phyloP scores from a whole-genome alignment of 768 basidiomycete species.

The Rhizopogon vesiculosus region DNA sequence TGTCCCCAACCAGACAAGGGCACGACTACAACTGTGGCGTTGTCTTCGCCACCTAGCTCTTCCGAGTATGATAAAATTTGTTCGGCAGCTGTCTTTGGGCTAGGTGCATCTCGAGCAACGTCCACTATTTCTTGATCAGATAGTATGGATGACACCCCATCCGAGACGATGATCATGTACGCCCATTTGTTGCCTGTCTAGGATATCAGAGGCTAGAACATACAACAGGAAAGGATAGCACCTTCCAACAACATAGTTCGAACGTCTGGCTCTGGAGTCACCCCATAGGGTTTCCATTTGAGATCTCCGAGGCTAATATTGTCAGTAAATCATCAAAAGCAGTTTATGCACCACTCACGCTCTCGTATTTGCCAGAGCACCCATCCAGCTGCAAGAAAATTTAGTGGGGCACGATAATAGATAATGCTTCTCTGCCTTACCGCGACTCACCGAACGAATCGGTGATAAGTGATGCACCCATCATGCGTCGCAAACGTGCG shows the following conservation, averaged over 20 bases:
- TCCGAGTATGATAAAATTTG: constrained; percentile 83
- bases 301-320: constrained; percentile 75
- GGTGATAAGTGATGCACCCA: constrained; percentile 83
- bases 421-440: constrained; percentile 31
- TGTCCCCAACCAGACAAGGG: constrained; percentile 92
- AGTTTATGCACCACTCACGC: constrained; percentile 44
- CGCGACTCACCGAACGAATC: constrained; percentile 94
- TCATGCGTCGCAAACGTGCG: constrained; percentile 80
- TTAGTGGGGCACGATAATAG: not conserved
- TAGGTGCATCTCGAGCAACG: constrained; percentile 64
- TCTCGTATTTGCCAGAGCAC: constrained; percentile 87
- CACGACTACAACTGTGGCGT: constrained; percentile 85
- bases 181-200: constrained; percentile 74
- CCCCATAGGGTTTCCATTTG: constrained; percentile 83
- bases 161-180: constrained; percentile 85
- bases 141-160: constrained; percentile 87
- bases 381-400: constrained; percentile 76
- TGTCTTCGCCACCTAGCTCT: constrained; percentile 81
- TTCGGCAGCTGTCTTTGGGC: constrained; percentile 79
- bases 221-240: constrained; percentile 22
- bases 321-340: constrained; percentile 1
- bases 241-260: constrained; percentile 72
- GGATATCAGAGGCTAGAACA: not conserved
- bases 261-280: constrained; percentile 92
- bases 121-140: constrained; percentile 96